Percentiles rank a stretch among this genome's conserved stretches.
Evolutionary conservation across 1,284 basidiomycete species (phyloP).

Genomic region (Pholiota adiposa): DNA sequence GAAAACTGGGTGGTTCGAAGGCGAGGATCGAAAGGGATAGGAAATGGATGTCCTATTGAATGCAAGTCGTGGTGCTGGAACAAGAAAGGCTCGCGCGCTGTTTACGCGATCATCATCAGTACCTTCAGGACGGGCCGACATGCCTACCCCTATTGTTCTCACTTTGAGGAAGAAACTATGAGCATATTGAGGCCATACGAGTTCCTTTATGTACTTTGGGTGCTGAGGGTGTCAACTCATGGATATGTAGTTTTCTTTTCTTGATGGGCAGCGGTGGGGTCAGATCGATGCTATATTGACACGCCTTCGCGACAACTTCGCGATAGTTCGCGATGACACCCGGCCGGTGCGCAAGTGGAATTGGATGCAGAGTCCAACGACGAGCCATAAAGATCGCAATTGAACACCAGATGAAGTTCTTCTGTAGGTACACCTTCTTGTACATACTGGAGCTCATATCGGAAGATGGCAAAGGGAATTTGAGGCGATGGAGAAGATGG

Average conservation of each 20-base stretch:
- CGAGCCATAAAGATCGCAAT: no score
- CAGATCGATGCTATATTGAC: background rate
- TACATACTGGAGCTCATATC: no score
- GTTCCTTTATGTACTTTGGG: background rate
- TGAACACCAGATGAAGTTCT: no score
- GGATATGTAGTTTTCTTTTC: background rate
- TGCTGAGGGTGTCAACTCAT: background rate
- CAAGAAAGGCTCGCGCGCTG: background rate
- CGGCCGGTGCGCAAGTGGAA: no score
- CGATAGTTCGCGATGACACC: background rate
- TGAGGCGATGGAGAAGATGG: no score
- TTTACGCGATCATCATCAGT: background rate
- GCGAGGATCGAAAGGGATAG: background rate
- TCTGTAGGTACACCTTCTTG: no score
- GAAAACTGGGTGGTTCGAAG: background rate
- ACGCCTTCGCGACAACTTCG: background rate
- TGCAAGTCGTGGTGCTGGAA: background rate
- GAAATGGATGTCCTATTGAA: conserved; percentile 2
- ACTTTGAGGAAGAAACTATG: background rate
- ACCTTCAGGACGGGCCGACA: background rate
- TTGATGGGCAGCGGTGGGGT: background rate
- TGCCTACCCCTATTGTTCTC: background rate
- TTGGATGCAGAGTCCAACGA: no score
- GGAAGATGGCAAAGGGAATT: no score
- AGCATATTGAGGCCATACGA: background rate